Percentiles rank a stretch among this genome's conserved stretches.
Evolutionary conservation across 441 rosid species (phyloP).

Genomic region (Gossypium gossypioides): DNA sequence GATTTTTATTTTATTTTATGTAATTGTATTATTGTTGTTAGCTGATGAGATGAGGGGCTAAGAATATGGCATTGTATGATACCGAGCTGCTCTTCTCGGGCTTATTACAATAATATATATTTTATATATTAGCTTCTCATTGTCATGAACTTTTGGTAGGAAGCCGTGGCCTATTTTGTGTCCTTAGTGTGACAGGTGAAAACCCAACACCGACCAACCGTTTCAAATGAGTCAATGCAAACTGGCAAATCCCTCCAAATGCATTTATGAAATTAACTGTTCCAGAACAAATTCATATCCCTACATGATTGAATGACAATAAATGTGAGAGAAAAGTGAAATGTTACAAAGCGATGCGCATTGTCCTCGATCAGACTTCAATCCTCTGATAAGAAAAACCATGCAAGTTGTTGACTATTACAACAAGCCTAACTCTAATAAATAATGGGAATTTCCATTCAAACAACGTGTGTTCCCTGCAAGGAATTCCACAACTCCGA

Average conservation of each 20-base stretch:
- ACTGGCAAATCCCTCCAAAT: background rate
- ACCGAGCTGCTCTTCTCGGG: too few species aligned
- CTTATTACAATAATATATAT: too few species aligned
- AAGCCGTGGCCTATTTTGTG: too few species aligned
- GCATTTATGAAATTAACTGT: background rate
- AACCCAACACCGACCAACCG: too few species aligned
- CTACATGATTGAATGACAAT: background rate
- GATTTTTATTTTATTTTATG: too few species aligned
- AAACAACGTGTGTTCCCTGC: conserved; percentile 19
- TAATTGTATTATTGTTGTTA: too few species aligned
- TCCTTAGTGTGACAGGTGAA: too few species aligned
- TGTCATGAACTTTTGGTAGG: too few species aligned
- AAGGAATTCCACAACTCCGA: conserved; percentile 29
- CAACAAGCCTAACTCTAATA: background rate
- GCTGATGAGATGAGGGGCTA: too few species aligned
- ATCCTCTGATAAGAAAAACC: background rate
- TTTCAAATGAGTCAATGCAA: too few species aligned
- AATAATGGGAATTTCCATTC: background rate
- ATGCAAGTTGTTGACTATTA: background rate
- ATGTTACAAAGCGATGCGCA: background rate
- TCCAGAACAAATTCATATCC: background rate
- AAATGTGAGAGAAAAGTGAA: background rate
- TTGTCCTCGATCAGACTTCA: background rate
- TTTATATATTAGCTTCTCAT: too few species aligned
- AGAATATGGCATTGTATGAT: too few species aligned